Base-by-base conservation (phyloP, 129 eudicot species). In the Pittosporum tobira region DNA sequence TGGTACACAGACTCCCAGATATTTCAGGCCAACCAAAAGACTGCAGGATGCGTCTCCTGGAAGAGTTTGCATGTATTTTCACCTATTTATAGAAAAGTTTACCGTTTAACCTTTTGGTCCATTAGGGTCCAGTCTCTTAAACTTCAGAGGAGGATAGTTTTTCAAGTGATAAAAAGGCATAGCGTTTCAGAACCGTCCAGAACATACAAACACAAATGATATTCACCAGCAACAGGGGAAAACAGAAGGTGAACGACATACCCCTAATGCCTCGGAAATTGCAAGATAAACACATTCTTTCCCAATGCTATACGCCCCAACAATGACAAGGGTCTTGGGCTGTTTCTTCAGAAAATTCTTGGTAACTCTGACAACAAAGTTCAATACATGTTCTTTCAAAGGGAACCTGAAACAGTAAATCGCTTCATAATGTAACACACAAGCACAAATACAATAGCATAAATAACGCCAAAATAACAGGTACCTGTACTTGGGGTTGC, bases 401-500 rank as follows among this genome's bases (percentile, higher is more conserved):
- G 80, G 80, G 48, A 75, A 75, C 50, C 80, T 75, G 71, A 45
- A 57, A 54, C 21, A 13, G 29, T 12, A 25, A 1, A 66, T 3
- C n/a, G 51, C 13, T 44, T 45, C 19, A 30, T 45, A 28, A 24
- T 31, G 20, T 31, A 3, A 44, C 16, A 62, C 57, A 62, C n/a
- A 8, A 63, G 22, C 23, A 27, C 16, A 15, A 18, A 13, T 34
- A 13, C 23, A 36, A 34, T 25, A 30, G 34, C n/a, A 55, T 48
- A 31, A 13, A 37, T 37, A 15, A 53, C 48, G 22, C 38, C 30
- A 19, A 18, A 31, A 30, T 24, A 28, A 47, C 23, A 5, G 13
- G 7, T 36, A 75, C 80, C 80, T 75, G 56, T 71, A 77, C 68
- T 71, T 77, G 29, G 77, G 77, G 58, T 77, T 77, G 71, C 82